Evolutionary conservation across 1,284 basidiomycete genomes (phyloP).

Genomic region (Takashimella koratensis): DNA sequence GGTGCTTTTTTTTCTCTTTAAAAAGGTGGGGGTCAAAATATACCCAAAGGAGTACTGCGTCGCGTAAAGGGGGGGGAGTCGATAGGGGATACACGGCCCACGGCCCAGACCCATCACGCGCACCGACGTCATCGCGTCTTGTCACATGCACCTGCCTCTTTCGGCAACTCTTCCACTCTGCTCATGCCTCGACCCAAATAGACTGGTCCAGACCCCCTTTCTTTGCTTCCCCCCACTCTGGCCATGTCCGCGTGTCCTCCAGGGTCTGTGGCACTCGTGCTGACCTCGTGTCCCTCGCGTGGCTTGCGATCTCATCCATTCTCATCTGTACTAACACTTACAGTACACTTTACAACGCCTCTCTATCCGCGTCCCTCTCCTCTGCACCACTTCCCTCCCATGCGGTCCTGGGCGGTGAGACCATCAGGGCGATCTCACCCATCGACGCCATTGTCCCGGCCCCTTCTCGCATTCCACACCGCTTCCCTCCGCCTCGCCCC

Average conservation of each 20-base stretch:
- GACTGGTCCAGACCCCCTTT: too few relatives aligned
- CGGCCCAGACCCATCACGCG: too few relatives aligned
- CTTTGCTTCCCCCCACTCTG: not conserved
- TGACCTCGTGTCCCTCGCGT: not conserved
- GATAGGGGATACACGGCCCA: too few relatives aligned
- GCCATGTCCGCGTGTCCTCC: not conserved
- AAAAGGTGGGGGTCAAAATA: not conserved
- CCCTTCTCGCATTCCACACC: not conserved
- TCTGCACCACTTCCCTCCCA: not conserved
- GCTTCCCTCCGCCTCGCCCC: not conserved
- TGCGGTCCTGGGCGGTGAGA: too few relatives aligned
- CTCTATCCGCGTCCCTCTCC: not conserved
- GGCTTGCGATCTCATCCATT: not conserved
- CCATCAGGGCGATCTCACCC: not conserved
- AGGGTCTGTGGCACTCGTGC: not conserved
- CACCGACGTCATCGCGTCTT: not conserved
- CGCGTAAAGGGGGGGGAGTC: not conserved
- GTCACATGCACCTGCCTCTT: too few relatives aligned
- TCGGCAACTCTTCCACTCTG: too few relatives aligned
- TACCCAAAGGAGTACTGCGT: too few relatives aligned
- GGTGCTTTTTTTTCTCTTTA: too few relatives aligned
- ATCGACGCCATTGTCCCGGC: not conserved
- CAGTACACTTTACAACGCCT: too few relatives aligned
- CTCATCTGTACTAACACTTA: too few relatives aligned
- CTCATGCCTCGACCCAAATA: too few relatives aligned